phyloP scores from a whole-genome alignment of 2,329 filamentous ascomycete genomes.

The Pezicula rhizophila region DNA sequence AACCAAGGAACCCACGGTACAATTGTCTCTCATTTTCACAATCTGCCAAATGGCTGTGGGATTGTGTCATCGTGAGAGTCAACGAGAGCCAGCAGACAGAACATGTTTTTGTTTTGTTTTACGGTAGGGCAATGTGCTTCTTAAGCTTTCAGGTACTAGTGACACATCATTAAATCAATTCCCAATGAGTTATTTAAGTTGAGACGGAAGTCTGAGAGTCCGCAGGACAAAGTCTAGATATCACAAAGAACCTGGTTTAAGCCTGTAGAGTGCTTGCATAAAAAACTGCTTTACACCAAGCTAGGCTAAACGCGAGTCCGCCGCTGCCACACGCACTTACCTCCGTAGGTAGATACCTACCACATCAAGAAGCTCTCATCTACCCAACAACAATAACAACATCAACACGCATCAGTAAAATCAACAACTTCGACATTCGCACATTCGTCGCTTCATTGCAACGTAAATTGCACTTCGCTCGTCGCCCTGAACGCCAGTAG shows the following conservation, averaged over 20 bases:
- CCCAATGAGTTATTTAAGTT: too few species aligned
- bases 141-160: neutral
- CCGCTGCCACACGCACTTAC: neutral
- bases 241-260: too few species aligned
- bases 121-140: neutral
- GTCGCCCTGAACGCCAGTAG: slow-evolving; percentile 13
- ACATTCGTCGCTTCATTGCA: slow-evolving; percentile 14
- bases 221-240: neutral
- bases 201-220: too few species aligned
- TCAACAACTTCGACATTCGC: slow-evolving; percentile 13
- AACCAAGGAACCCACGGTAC: too few species aligned
- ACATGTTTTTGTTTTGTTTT: slow-evolving; percentile 7
- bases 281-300: too few species aligned
- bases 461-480: slow-evolving; percentile 9
- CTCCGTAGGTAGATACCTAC: neutral
- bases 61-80: too few species aligned
- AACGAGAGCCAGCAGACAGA: slow-evolving; percentile 2
- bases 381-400: slow-evolving; percentile 3
- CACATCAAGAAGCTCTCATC: neutral
- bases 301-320: neutral
- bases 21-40: too few species aligned
- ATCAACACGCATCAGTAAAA: neutral
- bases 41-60: too few species aligned
- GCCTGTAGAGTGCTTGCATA: too few species aligned
- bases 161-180: too few species aligned